These are phyloP conservation scores for Globisporangium alternatum DNA, from an alignment of 352 stramenopile species.

Conservation along the genomic window DNA sequence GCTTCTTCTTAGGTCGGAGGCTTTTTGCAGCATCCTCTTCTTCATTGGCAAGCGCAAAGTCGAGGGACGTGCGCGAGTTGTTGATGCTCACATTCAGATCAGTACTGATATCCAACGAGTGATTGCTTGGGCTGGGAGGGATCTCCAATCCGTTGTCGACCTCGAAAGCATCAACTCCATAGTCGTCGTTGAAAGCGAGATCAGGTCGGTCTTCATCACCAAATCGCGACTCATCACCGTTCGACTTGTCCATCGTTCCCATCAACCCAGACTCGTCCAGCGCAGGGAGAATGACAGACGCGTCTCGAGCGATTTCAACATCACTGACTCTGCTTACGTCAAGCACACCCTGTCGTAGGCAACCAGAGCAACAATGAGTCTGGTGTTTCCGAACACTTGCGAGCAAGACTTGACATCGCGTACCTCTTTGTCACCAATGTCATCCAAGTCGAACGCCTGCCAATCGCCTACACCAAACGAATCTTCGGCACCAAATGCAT, in stretches of 20 bases:
- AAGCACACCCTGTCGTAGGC: conserved; percentile 26
- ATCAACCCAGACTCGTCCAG: conserved; percentile 63
- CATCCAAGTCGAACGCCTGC: conserved; percentile 82
- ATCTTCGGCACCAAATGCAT: conserved; percentile 66
- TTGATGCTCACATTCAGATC: conserved; percentile 69
- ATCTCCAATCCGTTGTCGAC: conserved; percentile 37
- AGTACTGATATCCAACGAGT: conserved; percentile 61
- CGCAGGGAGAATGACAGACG: conserved; percentile 40
- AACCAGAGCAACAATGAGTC: neutral
- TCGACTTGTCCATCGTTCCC: conserved; percentile 43
- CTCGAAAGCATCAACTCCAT: conserved; percentile 49
- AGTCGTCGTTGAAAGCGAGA: conserved; percentile 59
- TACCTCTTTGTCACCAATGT: conserved; percentile 49
- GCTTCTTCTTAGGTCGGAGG: conserved; percentile 69
- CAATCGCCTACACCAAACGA: conserved; percentile 77
- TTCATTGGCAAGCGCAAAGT: conserved; percentile 49
- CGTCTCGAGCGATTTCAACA: conserved; percentile 80
- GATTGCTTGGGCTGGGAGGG: conserved; percentile 33
- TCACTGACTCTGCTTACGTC: conserved; percentile 74
- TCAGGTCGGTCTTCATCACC: conserved; percentile 37
- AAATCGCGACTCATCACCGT: conserved; percentile 31
- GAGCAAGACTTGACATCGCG: neutral
- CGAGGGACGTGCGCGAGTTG: conserved; percentile 65
- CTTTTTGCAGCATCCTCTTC: conserved; percentile 29
- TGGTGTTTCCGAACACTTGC: neutral